Evolutionary conservation across 1,284 basidiomycete genomes (phyloP).

Genomic region (Cutaneotrichosporon mucoides): DNA sequence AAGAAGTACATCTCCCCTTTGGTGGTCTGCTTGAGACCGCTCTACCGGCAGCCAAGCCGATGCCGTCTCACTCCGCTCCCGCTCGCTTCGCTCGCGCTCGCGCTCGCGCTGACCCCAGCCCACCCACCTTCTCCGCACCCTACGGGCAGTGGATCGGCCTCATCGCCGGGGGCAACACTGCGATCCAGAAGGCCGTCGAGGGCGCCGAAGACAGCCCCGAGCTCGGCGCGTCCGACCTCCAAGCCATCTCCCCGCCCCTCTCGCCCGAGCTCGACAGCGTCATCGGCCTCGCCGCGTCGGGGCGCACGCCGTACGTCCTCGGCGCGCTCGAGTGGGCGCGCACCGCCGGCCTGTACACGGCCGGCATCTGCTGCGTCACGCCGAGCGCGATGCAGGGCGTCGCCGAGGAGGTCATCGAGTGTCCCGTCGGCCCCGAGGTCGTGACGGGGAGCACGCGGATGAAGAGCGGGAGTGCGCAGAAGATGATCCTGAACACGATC

Average conservation of each 20-base stretch:
- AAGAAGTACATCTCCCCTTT: background rate
- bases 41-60: too few relatives aligned
- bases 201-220: conserved; percentile 22
- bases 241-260: conserved; percentile 13
- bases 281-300: conserved; percentile 22
- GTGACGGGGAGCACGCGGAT: conserved; percentile 25
- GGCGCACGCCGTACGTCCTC: conserved; percentile 26
- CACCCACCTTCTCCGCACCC: conserved; percentile 23
- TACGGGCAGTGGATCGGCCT: conserved; percentile 19
- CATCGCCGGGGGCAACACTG: conserved; percentile 19
- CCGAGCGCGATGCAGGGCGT: conserved; percentile 8
- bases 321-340: conserved; percentile 16
- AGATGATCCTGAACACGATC: conserved; percentile 29
- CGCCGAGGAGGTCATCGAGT: conserved; percentile 19
- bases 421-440: conserved; percentile 22
- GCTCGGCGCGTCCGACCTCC: conserved; percentile 9
- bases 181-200: conserved; percentile 21
- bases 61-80: too few relatives aligned
- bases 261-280: conserved; percentile 13
- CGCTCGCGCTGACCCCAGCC: conserved; percentile 8
- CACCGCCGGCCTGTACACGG: conserved; percentile 13
- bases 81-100: background rate
- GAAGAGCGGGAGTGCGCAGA: conserved; percentile 23
- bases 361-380: conserved; percentile 16
- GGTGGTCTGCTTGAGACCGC: background rate